phyloP scores from a whole-genome alignment of 2,329 filamentous ascomycete species.

The Neurospora sp. region DNA sequence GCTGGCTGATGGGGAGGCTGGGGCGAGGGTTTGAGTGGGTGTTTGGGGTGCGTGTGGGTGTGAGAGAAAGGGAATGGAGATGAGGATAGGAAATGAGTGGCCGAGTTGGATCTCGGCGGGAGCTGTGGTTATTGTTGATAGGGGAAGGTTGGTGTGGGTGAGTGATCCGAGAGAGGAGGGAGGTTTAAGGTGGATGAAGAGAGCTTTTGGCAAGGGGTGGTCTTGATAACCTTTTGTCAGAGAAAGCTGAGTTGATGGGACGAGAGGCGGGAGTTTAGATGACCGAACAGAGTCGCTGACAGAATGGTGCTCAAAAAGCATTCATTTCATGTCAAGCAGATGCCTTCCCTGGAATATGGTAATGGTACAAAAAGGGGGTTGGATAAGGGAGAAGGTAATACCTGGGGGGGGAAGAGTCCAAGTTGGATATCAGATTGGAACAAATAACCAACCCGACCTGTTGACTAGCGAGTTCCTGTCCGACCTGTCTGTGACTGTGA shows the following conservation, averaged over 20 bases:
- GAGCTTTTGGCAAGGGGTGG: not conserved
- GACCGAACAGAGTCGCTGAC: not conserved
- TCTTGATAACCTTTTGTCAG: not conserved
- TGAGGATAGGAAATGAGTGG: not conserved
- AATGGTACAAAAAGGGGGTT: not conserved
- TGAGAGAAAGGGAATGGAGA: not conserved
- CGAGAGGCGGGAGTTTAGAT: not conserved
- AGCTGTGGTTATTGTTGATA: not conserved
- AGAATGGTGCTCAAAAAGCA: not conserved
- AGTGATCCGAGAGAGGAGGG: too few species aligned
- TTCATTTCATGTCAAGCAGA: not conserved
- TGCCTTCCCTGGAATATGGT: not conserved
- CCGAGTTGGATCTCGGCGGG: not conserved
- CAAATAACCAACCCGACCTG: not conserved
- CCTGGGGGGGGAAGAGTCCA: not conserved
- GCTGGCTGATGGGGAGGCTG: conserved; percentile 12
- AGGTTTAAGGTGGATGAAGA: not conserved
- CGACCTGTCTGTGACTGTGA: not conserved
- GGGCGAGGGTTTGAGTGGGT: not conserved
- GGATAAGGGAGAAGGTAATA: not conserved
- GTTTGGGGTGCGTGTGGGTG: not conserved
- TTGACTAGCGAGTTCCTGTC: not conserved
- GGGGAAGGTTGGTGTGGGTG: not conserved
- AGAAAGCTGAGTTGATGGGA: not conserved
- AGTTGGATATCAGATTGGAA: not conserved